Evolutionary conservation across 2,329 filamentous ascomycete species (phyloP), one percentile per base, ranked within the genome.

Genomic region (Alternaria triticina): DNA sequence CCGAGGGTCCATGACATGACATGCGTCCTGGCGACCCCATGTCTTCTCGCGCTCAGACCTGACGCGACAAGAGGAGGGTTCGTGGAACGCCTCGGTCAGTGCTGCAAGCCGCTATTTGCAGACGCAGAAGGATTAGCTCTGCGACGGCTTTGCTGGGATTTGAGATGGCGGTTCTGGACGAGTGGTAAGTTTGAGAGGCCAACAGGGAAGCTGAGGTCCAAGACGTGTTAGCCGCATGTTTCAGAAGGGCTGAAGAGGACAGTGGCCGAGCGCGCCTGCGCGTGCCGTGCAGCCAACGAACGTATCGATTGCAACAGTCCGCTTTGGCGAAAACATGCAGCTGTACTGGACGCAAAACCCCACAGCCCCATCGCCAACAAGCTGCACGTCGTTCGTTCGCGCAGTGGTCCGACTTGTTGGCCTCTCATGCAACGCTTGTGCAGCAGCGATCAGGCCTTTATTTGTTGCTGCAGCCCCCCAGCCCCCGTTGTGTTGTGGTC

Each of bases 301-400:
- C 54, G 44, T 67, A 69, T 69, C 66, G 64, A 69, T 63, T 65
- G 64, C 61, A 55, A 33, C 56, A 23, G 45, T 59, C 59, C 66
- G 54, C 54, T 64, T 63, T 66, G 13, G 62, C 62, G 27, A 58
- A 59, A 36, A 20, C 54, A 47, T 64, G 59, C 61, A 62, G 65
- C 59, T 47, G 30, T 61, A 54, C 56, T 23, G 47, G 47, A 33
- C 12, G 20, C 57, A 44, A 44, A 25, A 43, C 33, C 56, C 46
- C 54, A 57, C 47, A 45, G 52, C 52, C 52, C 52, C 54, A 59
- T 33, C 28, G 33, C 54, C 59, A 61, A 36, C 59, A 50, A 59
- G 50, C 49, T 54, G 51, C 52, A 56, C 28, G 33, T 27, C 17
- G 33, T 50, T 54, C 44, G 30, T 51, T 45, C 33, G 30, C 30